Evolutionary conservation across 805 yeast species (phyloP).

Genomic region (Saturnispora serradocipensis): DNA sequence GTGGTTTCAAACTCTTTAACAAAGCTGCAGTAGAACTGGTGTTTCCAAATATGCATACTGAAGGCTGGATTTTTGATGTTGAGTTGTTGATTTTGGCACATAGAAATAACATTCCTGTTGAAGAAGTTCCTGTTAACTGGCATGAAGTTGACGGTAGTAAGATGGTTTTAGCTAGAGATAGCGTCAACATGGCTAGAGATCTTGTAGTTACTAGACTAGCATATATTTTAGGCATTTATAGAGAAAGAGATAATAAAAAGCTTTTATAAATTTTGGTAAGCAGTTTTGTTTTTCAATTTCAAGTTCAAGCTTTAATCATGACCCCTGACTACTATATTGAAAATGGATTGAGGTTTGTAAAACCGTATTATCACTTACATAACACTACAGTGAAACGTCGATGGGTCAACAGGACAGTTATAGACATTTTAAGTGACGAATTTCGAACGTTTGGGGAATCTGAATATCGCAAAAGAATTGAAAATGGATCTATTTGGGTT

Average conservation of each 20-base stretch:
- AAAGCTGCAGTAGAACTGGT: slow-evolving; percentile 52
- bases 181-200: slow-evolving; percentile 89
- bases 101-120: slow-evolving; percentile 54
- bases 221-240: slow-evolving; percentile 73
- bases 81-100: slow-evolving; percentile 79
- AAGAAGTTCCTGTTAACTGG: slow-evolving; percentile 88
- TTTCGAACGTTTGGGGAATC: slow-evolving; percentile 25
- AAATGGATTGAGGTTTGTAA: slow-evolving; percentile 19
- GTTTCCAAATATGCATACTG: slow-evolving; percentile 90
- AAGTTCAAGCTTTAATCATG: background rate
- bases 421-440: slow-evolving; percentile 33
- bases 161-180: slow-evolving; percentile 84
- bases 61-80: slow-evolving; percentile 97
- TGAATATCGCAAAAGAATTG: slow-evolving; percentile 19
- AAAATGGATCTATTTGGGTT: slow-evolving; percentile 15
- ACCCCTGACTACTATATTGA: slow-evolving; percentile 6
- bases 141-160: slow-evolving; percentile 95
- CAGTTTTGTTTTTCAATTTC: background rate
- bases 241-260: slow-evolving; percentile 10
- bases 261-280: slow-evolving; percentile 2
- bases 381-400: slow-evolving; percentile 35
- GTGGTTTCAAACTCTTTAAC: slow-evolving; percentile 92
- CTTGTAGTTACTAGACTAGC: slow-evolving; percentile 85
- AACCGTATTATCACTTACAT: slow-evolving; percentile 33
- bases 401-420: slow-evolving; percentile 32